phyloP scores from a whole-genome alignment of 2,329 filamentous ascomycete species.

The Microcyclosporella mali region DNA sequence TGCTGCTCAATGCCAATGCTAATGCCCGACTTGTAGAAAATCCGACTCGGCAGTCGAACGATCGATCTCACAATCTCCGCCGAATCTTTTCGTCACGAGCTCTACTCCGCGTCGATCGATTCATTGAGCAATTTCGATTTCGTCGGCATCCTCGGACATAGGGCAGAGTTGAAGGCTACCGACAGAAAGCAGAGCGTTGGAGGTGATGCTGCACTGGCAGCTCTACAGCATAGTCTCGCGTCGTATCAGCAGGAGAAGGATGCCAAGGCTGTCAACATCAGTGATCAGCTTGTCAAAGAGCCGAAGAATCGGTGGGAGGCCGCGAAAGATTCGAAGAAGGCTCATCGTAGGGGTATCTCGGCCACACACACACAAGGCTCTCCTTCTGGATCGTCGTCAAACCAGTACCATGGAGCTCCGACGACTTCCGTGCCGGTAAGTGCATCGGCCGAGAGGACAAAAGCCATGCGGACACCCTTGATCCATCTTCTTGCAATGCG shows the following conservation, averaged over 20 bases:
- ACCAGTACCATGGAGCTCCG: slow-evolving; percentile 20
- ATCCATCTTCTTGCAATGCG: slow-evolving; percentile 52
- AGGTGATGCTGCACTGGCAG: slow-evolving; percentile 54
- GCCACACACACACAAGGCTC: slow-evolving; percentile 34
- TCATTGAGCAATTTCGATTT: slow-evolving; percentile 48
- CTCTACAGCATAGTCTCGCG: slow-evolving; percentile 54
- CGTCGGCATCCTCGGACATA: slow-evolving; percentile 52
- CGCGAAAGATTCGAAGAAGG: slow-evolving; percentile 24
- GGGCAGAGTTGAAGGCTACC: slow-evolving; percentile 34
- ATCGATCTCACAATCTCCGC: slow-evolving; percentile 49
- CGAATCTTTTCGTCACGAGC: slow-evolving; percentile 51
- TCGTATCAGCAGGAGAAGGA: slow-evolving; percentile 55
- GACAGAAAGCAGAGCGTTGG: slow-evolving; percentile 51
- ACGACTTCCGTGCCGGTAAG: slow-evolving; percentile 39
- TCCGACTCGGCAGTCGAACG: slow-evolving; percentile 53
- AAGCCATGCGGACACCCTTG: slow-evolving; percentile 41
- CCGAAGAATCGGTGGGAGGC: slow-evolving; percentile 31
- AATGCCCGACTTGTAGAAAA: slow-evolving; percentile 34
- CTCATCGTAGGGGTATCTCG: slow-evolving; percentile 18
- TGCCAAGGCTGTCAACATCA: slow-evolving; percentile 42
- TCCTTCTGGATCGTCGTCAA: slow-evolving; percentile 34
- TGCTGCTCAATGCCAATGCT: neutral
- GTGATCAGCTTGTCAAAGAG: slow-evolving; percentile 30
- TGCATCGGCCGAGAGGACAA: slow-evolving; percentile 29
- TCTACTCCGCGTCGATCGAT: slow-evolving; percentile 46